A percentile compares a stretch with the other conserved stretches of the same genome.
phyloP scores from a whole-genome alignment of 2,329 filamentous ascomycete species.

The Rhynchosporium secalis region DNA sequence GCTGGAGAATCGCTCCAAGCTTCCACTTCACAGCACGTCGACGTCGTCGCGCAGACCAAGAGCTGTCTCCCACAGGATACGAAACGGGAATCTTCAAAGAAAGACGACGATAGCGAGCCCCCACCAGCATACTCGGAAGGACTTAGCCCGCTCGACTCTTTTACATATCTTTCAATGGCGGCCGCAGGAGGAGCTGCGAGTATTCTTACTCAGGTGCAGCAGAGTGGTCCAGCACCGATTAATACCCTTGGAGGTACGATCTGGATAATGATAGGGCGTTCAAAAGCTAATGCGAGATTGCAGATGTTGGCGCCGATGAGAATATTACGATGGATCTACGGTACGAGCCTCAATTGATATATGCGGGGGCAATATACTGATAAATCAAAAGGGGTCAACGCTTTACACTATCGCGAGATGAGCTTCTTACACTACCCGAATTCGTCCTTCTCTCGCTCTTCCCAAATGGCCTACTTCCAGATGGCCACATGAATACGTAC shows the following conservation, averaged over 20 bases:
- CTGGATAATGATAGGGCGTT: conserved; percentile 5
- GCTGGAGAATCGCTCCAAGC: conserved; percentile 38
- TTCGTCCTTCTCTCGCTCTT: conserved; percentile 98
- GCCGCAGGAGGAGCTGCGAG: conserved; percentile 94
- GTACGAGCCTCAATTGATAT: conserved; percentile 51
- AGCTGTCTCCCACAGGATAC: conserved; percentile 78
- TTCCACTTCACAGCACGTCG: conserved; percentile 40
- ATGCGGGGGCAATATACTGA: conserved; percentile 34
- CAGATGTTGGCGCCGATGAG: conserved; percentile 84
- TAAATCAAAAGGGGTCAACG: conserved; percentile 70
- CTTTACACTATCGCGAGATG: conserved; percentile 92
- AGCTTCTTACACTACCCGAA: conserved; percentile 91
- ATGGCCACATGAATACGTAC: conserved; percentile 92
- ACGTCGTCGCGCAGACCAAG: conserved; percentile 73
- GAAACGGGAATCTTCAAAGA: conserved; percentile 73
- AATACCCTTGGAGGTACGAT: conserved; percentile 80
- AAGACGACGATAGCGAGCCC: conserved; percentile 83
- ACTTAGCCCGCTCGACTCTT: conserved; percentile 85
- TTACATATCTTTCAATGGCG: conserved; percentile 90
- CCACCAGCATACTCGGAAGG: conserved; percentile 96
- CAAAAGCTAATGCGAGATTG: conserved; percentile 25
- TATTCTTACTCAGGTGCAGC: conserved; percentile 98
- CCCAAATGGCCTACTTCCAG: conserved; percentile 95
- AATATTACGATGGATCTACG: conserved; percentile 92
- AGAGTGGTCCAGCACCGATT: conserved; percentile 80